Conservation (phyloP, 2,329 filamentous ascomycete species). For the Penicillium digitatum region DNA sequence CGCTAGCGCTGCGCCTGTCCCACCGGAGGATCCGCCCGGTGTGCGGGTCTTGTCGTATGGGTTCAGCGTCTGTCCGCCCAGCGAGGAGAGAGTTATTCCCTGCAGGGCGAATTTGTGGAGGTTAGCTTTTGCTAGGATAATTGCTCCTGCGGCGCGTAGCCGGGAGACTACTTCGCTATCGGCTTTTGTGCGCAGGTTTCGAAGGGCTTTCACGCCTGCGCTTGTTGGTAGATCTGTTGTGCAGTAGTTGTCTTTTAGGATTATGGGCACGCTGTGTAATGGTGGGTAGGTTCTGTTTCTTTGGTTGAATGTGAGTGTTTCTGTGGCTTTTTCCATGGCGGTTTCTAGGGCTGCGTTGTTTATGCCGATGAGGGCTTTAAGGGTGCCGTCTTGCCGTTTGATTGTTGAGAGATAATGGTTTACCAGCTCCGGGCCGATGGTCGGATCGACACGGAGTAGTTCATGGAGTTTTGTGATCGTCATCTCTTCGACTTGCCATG, state of each 20-base stretch:
- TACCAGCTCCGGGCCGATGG: slow-evolving; percentile 54
- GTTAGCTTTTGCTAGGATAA: slow-evolving; percentile 59
- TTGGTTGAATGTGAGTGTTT: slow-evolving; percentile 8
- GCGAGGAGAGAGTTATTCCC: slow-evolving; percentile 58
- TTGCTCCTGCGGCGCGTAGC: slow-evolving; percentile 50
- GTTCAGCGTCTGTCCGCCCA: slow-evolving; percentile 63
- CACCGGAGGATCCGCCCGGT: slow-evolving; percentile 61
- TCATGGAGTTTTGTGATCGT: slow-evolving; percentile 57
- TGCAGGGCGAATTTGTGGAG: slow-evolving; percentile 63
- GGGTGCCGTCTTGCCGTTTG: slow-evolving; percentile 52
- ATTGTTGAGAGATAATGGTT: slow-evolving; percentile 56
- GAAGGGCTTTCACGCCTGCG: slow-evolving; percentile 50
- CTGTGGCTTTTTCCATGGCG: slow-evolving; percentile 50
- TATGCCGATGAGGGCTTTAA: slow-evolving; percentile 56
- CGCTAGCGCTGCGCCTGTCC: slow-evolving; percentile 59
- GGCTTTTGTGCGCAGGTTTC: slow-evolving; percentile 43
- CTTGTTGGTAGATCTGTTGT: slow-evolving; percentile 56
- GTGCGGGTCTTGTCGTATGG: slow-evolving; percentile 64
- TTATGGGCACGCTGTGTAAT: slow-evolving; percentile 59
- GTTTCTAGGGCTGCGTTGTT: slow-evolving; percentile 46
- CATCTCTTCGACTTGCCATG: slow-evolving; percentile 48
- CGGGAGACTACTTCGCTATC: slow-evolving; percentile 51
- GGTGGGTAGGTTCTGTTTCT: slow-evolving; percentile 6
- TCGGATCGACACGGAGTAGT: slow-evolving; percentile 51
- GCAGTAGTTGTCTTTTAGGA: slow-evolving; percentile 64